Base-by-base conservation (phyloP, 2,329 filamentous ascomycete genomes). In the Leptographium flavum region DNA sequence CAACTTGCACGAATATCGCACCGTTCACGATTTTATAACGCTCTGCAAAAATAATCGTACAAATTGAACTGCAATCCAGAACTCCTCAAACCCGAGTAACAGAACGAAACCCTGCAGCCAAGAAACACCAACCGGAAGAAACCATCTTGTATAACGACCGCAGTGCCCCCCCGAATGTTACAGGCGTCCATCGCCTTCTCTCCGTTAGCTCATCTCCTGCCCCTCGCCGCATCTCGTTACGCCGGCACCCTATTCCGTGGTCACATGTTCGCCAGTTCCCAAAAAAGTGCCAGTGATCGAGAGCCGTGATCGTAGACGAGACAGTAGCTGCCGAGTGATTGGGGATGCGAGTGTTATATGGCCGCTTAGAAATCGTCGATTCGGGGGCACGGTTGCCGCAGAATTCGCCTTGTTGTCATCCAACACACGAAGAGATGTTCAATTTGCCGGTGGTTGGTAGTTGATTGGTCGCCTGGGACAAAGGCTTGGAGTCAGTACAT, bases 391-490 rank as follows among this genome's bases (percentile, higher is more conserved):
- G 37, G 15, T 17, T 23, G 23, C 15, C 4, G 5, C 15, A n/a
- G 4, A 23, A 19, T 40, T 22, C 28, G 17, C 14, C 17, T 22
- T 32, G 35, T 23, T 37, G 35, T 37, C 35, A 21, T 21, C 35
- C 6, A 37, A 15, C 35, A 15, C 19, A 9, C 19, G 5, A 10
- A 4, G 25, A 13, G 23, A n/a, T 3, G 45, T 55, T 67, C 63
- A 71, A 62, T 73, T 69, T 45, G 51, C 53, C 31, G 83, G 82
- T 50, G 83, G 76, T 61, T 88, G 82, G 64, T 86, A 92, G 66
- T 90, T 87, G 58, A 92, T 80, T 45, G 84, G 83, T 55, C 85
- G 81, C 68, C 85, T 92, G 42, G 17, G 49, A 37, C 23, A 36
- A 9, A 11, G 46, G 47, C 35, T 30, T 2, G 11, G n/a, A n/a